These are phyloP conservation scores for Blastosporella zonata DNA, from an alignment of 1,284 basidiomycete genomes.

Conservation along the genomic window DNA sequence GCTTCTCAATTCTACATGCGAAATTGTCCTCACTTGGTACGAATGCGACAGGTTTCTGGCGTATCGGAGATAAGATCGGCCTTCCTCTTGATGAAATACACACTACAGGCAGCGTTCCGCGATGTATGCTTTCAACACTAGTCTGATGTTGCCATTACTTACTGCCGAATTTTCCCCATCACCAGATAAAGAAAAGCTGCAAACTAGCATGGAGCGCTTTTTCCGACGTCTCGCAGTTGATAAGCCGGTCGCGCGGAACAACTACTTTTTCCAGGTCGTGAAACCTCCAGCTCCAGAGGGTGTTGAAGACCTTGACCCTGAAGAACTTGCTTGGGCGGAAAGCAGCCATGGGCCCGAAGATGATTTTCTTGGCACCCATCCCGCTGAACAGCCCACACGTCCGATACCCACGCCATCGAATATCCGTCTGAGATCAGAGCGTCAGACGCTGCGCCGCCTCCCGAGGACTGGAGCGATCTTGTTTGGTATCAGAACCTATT, in stretches of 20 bases:
- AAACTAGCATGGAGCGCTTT: conserved; percentile 66
- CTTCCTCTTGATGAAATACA: conserved; percentile 74
- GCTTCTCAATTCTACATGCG: background rate
- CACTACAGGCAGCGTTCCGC: conserved; percentile 61
- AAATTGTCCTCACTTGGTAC: conserved; percentile 6
- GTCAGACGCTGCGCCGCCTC: conserved; percentile 71
- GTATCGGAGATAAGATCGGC: conserved; percentile 75
- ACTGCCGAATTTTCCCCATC: background rate
- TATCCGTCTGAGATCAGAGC: conserved; percentile 63
- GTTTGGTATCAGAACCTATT: conserved; percentile 77
- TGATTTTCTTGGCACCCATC: conserved; percentile 37
- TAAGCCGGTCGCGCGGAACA: conserved; percentile 72
- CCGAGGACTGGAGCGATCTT: conserved; percentile 65
- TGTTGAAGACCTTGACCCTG: conserved; percentile 46
- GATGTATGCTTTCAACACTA: conserved; percentile 46
- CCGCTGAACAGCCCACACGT: conserved; percentile 23
- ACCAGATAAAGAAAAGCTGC: conserved; percentile 62
- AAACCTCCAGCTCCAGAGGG: conserved; percentile 25
- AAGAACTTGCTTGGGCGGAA: conserved; percentile 67
- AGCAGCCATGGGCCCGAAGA: conserved; percentile 68
- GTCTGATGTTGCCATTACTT: background rate
- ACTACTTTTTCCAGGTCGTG: conserved; percentile 65
- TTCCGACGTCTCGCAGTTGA: conserved; percentile 63
- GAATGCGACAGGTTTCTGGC: conserved; percentile 63
- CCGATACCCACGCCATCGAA: conserved; percentile 38